Conservation (phyloP, 2,329 filamentous ascomycete genomes). For the Apiospora hydei region DNA sequence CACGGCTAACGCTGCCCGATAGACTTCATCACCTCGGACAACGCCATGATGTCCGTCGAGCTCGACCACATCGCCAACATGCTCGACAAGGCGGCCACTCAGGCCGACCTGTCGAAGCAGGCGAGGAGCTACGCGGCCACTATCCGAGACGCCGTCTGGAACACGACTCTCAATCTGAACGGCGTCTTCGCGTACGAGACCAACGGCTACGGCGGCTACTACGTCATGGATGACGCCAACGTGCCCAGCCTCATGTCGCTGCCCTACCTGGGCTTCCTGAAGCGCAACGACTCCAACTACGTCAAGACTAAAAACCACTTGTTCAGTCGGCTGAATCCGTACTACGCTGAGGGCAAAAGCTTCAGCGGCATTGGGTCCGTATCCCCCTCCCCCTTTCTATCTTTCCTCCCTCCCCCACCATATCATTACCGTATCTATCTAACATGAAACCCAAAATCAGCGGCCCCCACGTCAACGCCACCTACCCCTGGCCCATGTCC, state of each 20-base stretch:
- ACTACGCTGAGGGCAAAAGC: conserved; percentile 47
- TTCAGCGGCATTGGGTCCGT: conserved; percentile 34
- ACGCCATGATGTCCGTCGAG: conserved; percentile 26
- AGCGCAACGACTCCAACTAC: conserved; percentile 60
- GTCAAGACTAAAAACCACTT: conserved; percentile 74
- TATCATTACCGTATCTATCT: neutral
- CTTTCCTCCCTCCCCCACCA: too few species aligned
- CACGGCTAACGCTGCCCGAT: neutral
- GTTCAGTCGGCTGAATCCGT: conserved; percentile 67
- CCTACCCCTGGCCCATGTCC: conserved; percentile 77
- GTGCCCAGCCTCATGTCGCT: conserved; percentile 63
- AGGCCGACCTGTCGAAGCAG: neutral
- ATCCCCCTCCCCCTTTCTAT: too few species aligned
- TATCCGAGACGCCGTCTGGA: conserved; percentile 23
- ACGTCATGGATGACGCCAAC: conserved; percentile 59
- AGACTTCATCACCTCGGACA: conserved; percentile 23
- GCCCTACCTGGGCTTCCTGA: conserved; percentile 61
- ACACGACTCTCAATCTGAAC: neutral
- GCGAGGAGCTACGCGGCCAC: neutral
- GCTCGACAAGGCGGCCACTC: neutral
- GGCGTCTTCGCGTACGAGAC: conserved; percentile 68
- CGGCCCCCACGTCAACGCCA: conserved; percentile 47
- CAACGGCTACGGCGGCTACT: conserved; percentile 57
- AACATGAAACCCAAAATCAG: conserved; percentile 30
- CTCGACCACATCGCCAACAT: conserved; percentile 19